These are phyloP conservation scores for Cantharellus anzutake DNA, from an alignment of 768 basidiomycete genomes.

Conservation along the genomic window DNA sequence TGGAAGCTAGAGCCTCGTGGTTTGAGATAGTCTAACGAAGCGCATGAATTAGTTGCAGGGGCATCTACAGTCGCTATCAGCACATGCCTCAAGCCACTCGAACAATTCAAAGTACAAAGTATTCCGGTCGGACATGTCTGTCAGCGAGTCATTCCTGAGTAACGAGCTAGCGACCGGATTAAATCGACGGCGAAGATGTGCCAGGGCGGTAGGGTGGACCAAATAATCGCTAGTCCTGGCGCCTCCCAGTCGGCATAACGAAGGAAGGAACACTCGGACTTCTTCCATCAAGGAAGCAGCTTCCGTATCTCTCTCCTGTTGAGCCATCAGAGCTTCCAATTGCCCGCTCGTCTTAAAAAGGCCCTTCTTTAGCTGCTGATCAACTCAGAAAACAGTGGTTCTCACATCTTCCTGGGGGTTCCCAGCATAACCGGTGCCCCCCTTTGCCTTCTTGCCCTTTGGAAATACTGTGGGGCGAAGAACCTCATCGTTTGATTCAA, in stretches of 20 bases:
- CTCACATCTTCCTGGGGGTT: conserved; percentile 70
- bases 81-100: conserved; percentile 72
- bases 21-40: conserved; percentile 62
- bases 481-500: conserved; percentile 35
- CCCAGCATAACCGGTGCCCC: conserved; percentile 79
- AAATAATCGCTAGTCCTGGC: conserved; percentile 75
- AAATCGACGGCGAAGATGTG: conserved; percentile 80
- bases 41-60: not conserved
- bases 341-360: conserved; percentile 52
- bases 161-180: conserved; percentile 74
- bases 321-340: conserved; percentile 52
- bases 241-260: conserved; percentile 53
- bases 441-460: conserved; percentile 46
- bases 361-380: not conserved
- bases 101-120: conserved; percentile 77
- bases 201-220: conserved; percentile 79
- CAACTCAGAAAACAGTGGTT: conserved; percentile 2
- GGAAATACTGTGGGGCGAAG: conserved; percentile 16
- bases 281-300: conserved; percentile 46
- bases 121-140: conserved; percentile 82
- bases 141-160: conserved; percentile 76
- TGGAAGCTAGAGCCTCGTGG: conserved; percentile 81
- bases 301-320: conserved; percentile 52
- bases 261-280: conserved; percentile 73
- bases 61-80: not conserved